phyloP scores from a whole-genome alignment of 1,139 yeast genomes.

The Scheffersomyces segobiensis region DNA sequence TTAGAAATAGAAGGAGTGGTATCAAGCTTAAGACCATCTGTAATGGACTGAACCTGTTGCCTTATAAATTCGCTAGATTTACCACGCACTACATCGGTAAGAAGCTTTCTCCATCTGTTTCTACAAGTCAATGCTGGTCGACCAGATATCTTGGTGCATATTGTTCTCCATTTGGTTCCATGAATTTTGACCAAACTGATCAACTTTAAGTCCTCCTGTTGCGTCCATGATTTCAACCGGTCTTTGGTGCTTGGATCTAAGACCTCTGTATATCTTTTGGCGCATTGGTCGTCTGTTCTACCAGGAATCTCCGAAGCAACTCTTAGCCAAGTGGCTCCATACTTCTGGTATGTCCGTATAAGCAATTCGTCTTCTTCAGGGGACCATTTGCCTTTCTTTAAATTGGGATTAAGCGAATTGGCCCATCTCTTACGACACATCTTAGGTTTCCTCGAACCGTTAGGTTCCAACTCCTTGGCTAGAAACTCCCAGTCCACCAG shows the following conservation, averaged over 20 bases:
- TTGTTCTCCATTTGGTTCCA: conserved; percentile 93
- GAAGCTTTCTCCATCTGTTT: conserved; percentile 87
- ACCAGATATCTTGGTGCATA: conserved; percentile 69
- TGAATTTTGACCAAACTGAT: conserved; percentile 63
- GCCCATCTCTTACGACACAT: conserved; percentile 77
- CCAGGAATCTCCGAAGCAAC: conserved; percentile 77
- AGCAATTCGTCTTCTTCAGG: conserved; percentile 73
- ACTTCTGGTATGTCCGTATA: conserved; percentile 59
- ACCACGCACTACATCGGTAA: conserved; percentile 71
- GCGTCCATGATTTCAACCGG: conserved; percentile 76
- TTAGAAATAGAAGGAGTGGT: neutral
- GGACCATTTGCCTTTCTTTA: conserved; percentile 89
- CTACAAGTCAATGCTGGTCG: conserved; percentile 89
- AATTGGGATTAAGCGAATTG: conserved; percentile 77
- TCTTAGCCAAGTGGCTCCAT: conserved; percentile 86
- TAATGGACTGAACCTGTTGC: conserved; percentile 37
- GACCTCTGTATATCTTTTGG: conserved; percentile 87
- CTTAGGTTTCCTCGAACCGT: conserved; percentile 55
- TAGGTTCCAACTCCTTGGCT: conserved; percentile 39
- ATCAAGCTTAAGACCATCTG: conserved; percentile 15
- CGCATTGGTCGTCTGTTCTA: conserved; percentile 93
- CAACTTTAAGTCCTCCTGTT: conserved; percentile 71
- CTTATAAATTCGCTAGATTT: conserved; percentile 43
- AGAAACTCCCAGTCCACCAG: conserved; percentile 69
- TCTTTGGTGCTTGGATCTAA: conserved; percentile 80